These are phyloP conservation scores for Mucor circinelloides DNA, from an alignment of 371 early-diverging fungal species.

Conservation along the genomic window DNA sequence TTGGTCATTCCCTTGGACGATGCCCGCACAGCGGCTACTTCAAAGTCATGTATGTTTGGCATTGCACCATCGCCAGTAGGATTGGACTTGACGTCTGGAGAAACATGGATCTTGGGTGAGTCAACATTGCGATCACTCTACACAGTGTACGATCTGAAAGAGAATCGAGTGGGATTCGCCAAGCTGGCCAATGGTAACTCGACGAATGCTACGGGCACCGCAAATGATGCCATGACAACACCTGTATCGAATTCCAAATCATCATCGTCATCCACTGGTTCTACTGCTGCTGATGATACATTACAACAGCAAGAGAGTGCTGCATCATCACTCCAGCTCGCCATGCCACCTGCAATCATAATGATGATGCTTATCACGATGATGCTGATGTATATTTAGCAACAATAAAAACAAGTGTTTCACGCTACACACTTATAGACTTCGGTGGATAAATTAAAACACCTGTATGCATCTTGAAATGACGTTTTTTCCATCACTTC, in stretches of 20 bases:
- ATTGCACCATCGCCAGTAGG: slow-evolving; percentile 38
- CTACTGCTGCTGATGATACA: background rate
- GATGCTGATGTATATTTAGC: background rate
- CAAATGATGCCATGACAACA: background rate
- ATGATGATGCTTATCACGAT: background rate
- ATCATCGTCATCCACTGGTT: background rate
- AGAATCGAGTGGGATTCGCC: slow-evolving; percentile 47
- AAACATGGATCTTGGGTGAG: slow-evolving; percentile 44
- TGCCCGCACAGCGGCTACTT: slow-evolving; percentile 15
- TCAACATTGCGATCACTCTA: slow-evolving; percentile 46
- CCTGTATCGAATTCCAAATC: background rate
- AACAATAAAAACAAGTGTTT: background rate
- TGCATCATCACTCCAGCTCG: background rate
- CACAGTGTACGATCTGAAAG: slow-evolving; percentile 45
- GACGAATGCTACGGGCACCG: background rate
- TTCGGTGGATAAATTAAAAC: background rate
- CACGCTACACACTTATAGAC: background rate
- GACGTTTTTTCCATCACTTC: background rate
- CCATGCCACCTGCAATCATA: background rate
- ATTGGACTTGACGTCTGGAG: slow-evolving; percentile 12
- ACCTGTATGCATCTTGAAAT: background rate
- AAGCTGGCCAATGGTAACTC: background rate
- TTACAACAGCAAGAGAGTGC: background rate
- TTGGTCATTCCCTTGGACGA: slow-evolving; percentile 44
- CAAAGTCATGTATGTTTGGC: slow-evolving; percentile 46